A percentile compares a stretch with the other conserved stretches of the same genome.
Conservation (phyloP, 257 asterid species). For the Gentiana dahurica region DNA sequence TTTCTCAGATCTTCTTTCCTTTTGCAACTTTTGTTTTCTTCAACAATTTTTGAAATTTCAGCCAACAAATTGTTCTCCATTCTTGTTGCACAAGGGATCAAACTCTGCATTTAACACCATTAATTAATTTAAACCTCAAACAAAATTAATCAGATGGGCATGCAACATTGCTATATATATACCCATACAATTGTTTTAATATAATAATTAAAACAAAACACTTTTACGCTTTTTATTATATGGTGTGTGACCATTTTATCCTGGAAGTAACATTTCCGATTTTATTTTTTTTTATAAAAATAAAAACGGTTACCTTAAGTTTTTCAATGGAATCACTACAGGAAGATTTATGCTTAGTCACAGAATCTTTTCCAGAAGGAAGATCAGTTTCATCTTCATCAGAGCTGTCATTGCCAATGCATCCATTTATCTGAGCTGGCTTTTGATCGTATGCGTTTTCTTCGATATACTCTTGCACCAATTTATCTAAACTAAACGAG, state of each 20-base stretch:
- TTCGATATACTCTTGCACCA: conserved; percentile 83
- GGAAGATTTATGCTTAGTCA: conserved; percentile 39
- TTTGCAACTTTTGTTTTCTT: conserved; percentile 52
- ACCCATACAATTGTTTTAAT: no score
- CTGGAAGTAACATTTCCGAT: no score
- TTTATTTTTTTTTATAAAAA: neutral
- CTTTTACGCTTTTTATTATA: neutral
- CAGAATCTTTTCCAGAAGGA: conserved; percentile 35
- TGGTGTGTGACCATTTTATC: no score
- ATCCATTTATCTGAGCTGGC: conserved; percentile 45
- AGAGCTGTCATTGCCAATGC: conserved; percentile 79
- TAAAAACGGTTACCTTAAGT: conserved; percentile 47
- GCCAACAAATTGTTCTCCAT: conserved; percentile 77
- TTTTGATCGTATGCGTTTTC: conserved; percentile 42
- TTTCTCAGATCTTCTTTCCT: conserved; percentile 56
- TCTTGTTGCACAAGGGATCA: conserved; percentile 56
- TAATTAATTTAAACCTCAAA: neutral
- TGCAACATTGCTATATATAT: no score
- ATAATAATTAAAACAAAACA: neutral
- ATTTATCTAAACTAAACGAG: conserved; percentile 73
- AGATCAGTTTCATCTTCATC: conserved; percentile 67
- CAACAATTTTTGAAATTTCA: conserved; percentile 64
- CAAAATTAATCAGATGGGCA: neutral
- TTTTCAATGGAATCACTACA: conserved; percentile 52
- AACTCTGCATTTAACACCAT: conserved; percentile 31